A percentile compares a stretch with the other conserved stretches of the same genome.
Conservation (phyloP, 768 basidiomycete species). For the Naganishia vaughanmartiniae region DNA sequence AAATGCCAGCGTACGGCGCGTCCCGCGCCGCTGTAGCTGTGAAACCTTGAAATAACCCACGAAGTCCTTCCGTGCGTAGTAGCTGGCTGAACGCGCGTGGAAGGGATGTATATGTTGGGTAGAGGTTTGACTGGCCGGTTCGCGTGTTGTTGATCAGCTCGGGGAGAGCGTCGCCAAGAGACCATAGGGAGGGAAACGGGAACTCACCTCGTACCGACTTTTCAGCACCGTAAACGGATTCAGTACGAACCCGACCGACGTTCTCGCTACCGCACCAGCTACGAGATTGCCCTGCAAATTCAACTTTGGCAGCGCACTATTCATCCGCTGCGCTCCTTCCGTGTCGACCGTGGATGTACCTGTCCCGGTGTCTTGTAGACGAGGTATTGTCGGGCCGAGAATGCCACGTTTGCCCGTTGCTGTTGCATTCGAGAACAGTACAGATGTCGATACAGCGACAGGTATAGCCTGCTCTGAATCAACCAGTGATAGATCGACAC, state of each 20-base stretch:
- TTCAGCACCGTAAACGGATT: slow-evolving; percentile 91
- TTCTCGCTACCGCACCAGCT: slow-evolving; percentile 77
- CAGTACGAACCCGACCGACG: slow-evolving; percentile 74
- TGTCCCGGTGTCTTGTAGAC: neutral
- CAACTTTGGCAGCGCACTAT: slow-evolving; percentile 54
- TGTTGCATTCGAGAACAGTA: too few species aligned
- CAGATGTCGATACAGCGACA: too few species aligned
- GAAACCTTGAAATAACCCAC: slow-evolving; percentile 80
- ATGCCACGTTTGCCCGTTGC: too few species aligned
- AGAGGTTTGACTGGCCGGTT: slow-evolving; percentile 40
- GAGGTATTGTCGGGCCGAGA: too few species aligned
- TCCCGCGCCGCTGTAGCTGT: slow-evolving; percentile 85
- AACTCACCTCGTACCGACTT: slow-evolving; percentile 77
- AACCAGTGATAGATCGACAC: too few species aligned
- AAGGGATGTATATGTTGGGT: slow-evolving; percentile 45
- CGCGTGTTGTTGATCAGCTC: neutral
- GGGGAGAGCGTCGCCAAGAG: too few species aligned
- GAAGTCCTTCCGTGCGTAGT: slow-evolving; percentile 59
- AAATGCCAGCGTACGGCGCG: slow-evolving; percentile 89
- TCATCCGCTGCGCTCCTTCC: neutral
- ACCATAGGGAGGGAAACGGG: too few species aligned
- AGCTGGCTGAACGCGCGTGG: slow-evolving; percentile 45
- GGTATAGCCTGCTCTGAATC: too few species aligned
- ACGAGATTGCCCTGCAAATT: slow-evolving; percentile 76
- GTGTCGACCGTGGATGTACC: neutral